A percentile compares a stretch with the other conserved stretches of the same genome.
These are phyloP conservation scores for Aeschynomene evenia DNA, from an alignment of 306 rosid genomes.

Conservation along the genomic window DNA sequence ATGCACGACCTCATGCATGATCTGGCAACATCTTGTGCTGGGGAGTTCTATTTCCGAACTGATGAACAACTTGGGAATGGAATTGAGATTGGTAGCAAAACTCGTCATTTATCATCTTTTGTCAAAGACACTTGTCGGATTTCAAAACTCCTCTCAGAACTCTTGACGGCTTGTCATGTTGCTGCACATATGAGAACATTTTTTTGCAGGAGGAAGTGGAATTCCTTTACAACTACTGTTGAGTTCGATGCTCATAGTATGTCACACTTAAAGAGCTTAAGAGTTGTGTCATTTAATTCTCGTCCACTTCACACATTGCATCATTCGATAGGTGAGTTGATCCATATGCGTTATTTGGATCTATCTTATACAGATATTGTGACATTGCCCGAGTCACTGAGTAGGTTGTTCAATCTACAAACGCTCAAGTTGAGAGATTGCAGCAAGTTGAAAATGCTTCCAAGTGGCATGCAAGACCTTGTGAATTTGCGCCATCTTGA, in stretches of 20 bases:
- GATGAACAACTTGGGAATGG: not conserved
- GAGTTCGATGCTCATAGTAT: too few relatives aligned
- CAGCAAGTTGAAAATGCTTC: not conserved
- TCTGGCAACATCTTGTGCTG: not conserved
- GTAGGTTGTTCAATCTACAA: not conserved
- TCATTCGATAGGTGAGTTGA: not conserved
- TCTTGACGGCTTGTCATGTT: not conserved
- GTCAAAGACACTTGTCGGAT: not conserved
- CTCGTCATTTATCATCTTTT: not conserved
- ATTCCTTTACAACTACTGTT: too few relatives aligned
- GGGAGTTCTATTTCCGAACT: not conserved
- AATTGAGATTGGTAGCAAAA: not conserved
- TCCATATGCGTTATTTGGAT: not conserved
- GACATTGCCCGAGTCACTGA: not conserved
- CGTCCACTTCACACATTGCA: not conserved
- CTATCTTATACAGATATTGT: not conserved
- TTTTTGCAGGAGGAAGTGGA: rapidly evolving
- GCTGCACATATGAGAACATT: not conserved
- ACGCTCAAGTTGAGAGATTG: not conserved
- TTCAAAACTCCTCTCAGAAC: not conserved
- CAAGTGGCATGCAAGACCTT: not conserved
- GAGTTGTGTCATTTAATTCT: not conserved
- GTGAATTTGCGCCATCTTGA: not conserved
- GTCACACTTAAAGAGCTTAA: not conserved
- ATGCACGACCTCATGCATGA: not conserved